Evolutionary conservation across 495 filamentous ascomycete species (phyloP), one percentile per base, ranked within the genome.

Genomic region (Geopyxis carbonaria): DNA sequence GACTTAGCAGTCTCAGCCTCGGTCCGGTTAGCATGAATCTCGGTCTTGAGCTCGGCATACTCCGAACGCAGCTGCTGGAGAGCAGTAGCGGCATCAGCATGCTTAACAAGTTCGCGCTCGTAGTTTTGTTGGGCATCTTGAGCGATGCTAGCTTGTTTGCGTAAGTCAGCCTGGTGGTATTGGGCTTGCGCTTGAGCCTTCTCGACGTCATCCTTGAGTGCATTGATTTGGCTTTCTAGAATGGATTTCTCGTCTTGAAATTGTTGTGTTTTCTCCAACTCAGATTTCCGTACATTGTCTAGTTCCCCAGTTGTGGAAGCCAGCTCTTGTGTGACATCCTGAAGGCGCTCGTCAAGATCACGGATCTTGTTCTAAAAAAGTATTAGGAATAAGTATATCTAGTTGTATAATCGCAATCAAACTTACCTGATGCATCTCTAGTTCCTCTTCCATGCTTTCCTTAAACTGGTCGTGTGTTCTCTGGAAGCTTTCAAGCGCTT

Each of bases 101-200:
- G 91, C 57, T 86, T 92, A 49, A 93, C 72, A 1, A 95, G 67
- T 49, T 95, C 91, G 36, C 69, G 72, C 56, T 99, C 91, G 49
- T 99, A 99, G 44, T 87, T 84, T 46, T 91, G 76, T 56, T 95
- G 91, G 5, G 89, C 85, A 53, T 80, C 80, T 38, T 81, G 72
- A 2, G 91, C 80, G 54, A 99, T 99, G 18, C 84, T 76, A 16
- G 86, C 85, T 59, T 99, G 91, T 1, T 80, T 78, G 37, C 87
- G 83, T 14, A 95, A 64, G 49, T 95, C 86, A 39, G 86, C 79
- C 58, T 87, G 80, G 53, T 89, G 78, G 57, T 76, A 80, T 38
- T 74, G 66, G n/a, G 78, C 73, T 18, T 80, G 69, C 14, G 76
- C 75, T 35, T 70, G 66, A 50, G 84, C 76, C 35, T 81, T 69